Evolutionary conservation across 768 basidiomycete species (phyloP), one percentile per base, ranked within the genome.

Genomic region (Phlegmacium glaucopus): DNA sequence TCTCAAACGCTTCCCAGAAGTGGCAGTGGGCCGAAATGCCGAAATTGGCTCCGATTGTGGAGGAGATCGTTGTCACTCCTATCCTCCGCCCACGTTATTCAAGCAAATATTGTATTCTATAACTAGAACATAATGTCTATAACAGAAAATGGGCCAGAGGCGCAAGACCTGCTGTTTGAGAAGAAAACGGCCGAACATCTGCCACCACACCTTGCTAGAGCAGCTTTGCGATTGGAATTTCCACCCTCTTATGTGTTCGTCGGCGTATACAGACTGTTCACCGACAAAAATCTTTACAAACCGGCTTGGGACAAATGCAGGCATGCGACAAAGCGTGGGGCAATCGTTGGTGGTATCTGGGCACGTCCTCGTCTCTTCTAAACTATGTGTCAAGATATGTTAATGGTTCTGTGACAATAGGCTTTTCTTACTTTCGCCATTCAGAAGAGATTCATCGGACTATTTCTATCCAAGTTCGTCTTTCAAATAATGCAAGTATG

Each of bases 231-330:
- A 25, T 76, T 95, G 44, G 70, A 82, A 36, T 86, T 92, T 54
- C 83, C 90, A 0, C 89, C 93, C 0, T 83, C 85, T 3, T 96
- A 96, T 62, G 82, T 85, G 39, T 65, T 90, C 4, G 91, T 96
- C 0, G 93, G 93, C 0, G 77, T 83, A 13, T 95, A 94, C 64
- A 72, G 93, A 25, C 71, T 96, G 6, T 75, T 82, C 57, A 90
- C 87, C 0, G 92, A 94, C 63, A 72, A 77, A 32, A 66, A 66
- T 11, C 69, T 95, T 28, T 83, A 80, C 50, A 68, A 72, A 18
- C 90, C 92, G 4, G 83, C 87, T 7, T 91, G 93, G 90, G 70
- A 87, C 59, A 94, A 91, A 67, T 89, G 91, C 61, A 78, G 74
- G 52, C 85, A 94, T 65, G 94, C 87, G 0, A 78, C 79, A 1